Evolutionary conservation across 805 yeast species (phyloP).

Genomic region (Pichia sporocuriosa): DNA sequence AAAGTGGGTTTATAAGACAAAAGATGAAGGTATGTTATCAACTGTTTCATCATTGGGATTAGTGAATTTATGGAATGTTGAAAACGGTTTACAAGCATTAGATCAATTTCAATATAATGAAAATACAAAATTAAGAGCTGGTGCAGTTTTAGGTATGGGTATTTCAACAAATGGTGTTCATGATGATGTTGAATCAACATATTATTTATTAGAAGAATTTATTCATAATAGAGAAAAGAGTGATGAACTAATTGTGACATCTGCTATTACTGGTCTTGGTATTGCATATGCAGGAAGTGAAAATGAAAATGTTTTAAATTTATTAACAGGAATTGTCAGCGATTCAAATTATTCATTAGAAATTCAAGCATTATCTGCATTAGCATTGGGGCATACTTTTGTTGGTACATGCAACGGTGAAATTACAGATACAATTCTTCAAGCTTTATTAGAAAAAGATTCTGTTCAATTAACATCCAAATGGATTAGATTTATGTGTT

Average conservation of each 20-base stretch:
- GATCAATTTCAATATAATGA: slow-evolving; percentile 84
- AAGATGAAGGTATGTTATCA: slow-evolving; percentile 84
- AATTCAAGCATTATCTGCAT: slow-evolving; percentile 76
- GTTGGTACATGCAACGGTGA: slow-evolving; percentile 97
- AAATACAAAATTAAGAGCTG: slow-evolving; percentile 87
- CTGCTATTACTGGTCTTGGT: slow-evolving; percentile 89
- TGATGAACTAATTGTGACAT: slow-evolving; percentile 58
- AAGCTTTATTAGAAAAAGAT: slow-evolving; percentile 82
- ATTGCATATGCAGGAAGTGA: slow-evolving; percentile 93
- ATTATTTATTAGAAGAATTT: slow-evolving; percentile 78
- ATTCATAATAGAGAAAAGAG: slow-evolving; percentile 37
- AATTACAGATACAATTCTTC: slow-evolving; percentile 84
- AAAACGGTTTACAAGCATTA: slow-evolving; percentile 81
- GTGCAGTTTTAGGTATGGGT: slow-evolving; percentile 94
- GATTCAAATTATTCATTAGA: slow-evolving; percentile 72
- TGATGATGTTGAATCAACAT: slow-evolving; percentile 91
- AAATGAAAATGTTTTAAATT: slow-evolving; percentile 71
- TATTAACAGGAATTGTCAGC: slow-evolving; percentile 75
- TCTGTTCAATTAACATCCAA: slow-evolving; percentile 69
- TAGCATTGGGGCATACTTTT: slow-evolving; percentile 88
- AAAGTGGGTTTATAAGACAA: slow-evolving; percentile 84
- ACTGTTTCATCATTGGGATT: slow-evolving; percentile 91
- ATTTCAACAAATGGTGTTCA: slow-evolving; percentile 86
- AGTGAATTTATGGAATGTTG: slow-evolving; percentile 83
- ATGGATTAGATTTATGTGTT: slow-evolving; percentile 84